Base-by-base conservation (phyloP, 208 protist genomes). In the Trypanosoma vivax region DNA sequence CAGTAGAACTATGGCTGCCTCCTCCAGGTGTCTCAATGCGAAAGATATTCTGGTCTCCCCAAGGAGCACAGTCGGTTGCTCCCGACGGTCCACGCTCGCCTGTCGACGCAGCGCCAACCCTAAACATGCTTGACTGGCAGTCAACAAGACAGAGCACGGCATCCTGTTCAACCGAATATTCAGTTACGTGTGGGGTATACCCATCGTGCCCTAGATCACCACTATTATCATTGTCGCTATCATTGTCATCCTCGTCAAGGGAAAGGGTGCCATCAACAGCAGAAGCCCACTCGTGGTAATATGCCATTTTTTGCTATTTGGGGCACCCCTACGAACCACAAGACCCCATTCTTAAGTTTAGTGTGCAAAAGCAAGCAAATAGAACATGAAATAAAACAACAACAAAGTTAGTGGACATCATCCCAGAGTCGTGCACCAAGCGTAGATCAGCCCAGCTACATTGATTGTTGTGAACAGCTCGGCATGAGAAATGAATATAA, bases 81-180 rank as follows among this genome's bases (percentile, higher is more conserved):
- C 13, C 16, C 5, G 27, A 16, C 5, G 14, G 28, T 16, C 10
- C 6, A 3, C 27, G 9, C 52, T 4, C 35, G 31, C 5, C 5
- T 25, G 9, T 28, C 16, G 11, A 16, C 10, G 4, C 37, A 1
- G 42, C n/a, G 14, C 24, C 18, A 43, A 29, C 28, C 25, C 23
- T 25, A 50, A 90, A 91, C 80, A 91, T 90, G 19, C 42, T 18
- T 16, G 42, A 47, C 28, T 65, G 74, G 60, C 76, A 88, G 62
- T 94, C 87, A 5, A 94, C 61, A 1, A 89, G 54, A 46, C 80
- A 94, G 31, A 94, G 60, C 5, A 94, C 70, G 9, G 68, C 80
- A 50, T 88, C 83, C 5, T 58, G 54, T 37, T 83, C 64, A 40
- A 40, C 13, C 45, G 19, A 41, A 49, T 68, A 40, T 48, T 55